Conservation (phyloP, 192 early-diverging fungal genomes). For the Entophlyctis luteolus region DNA sequence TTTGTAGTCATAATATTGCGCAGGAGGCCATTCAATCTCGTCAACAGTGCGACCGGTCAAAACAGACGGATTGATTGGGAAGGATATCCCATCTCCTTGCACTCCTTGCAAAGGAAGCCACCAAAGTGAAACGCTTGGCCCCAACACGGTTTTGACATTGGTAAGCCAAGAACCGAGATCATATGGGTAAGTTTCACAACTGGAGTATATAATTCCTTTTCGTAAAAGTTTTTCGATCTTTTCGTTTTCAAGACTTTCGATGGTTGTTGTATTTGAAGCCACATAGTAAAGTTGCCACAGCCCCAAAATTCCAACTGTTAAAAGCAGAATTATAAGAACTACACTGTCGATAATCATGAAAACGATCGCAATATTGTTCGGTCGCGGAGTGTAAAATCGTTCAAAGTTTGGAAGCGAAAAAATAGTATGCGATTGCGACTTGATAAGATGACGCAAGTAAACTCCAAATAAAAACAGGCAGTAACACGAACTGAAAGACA, state of each 20-base stretch:
- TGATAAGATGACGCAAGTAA: conserved; percentile 47
- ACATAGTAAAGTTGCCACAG: conserved; percentile 73
- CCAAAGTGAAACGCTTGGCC: conserved; percentile 63
- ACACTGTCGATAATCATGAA: conserved; percentile 73
- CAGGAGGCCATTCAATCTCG: conserved; percentile 66
- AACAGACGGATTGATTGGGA: conserved; percentile 45
- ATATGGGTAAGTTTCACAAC: conserved; percentile 67
- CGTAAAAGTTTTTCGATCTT: conserved; percentile 61
- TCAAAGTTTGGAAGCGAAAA: conserved; percentile 23
- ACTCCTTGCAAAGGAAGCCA: conserved; percentile 57
- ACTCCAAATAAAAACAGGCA: conserved; percentile 51
- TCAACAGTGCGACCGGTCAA: neutral
- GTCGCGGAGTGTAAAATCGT: conserved; percentile 43
- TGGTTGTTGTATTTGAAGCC: conserved; percentile 71
- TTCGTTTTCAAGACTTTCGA: conserved; percentile 76
- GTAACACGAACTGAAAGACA: conserved; percentile 54
- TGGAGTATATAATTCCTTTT: conserved; percentile 57
- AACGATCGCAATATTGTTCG: conserved; percentile 60
- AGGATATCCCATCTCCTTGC: conserved; percentile 65
- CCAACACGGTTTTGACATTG: conserved; percentile 77
- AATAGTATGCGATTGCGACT: conserved; percentile 34
- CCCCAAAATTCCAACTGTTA: conserved; percentile 66
- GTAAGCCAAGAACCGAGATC: conserved; percentile 62
- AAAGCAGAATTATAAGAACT: conserved; percentile 62
- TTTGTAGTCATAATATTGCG: conserved; percentile 56